Base-by-base conservation (phyloP, 1,139 yeast genomes). In the Hyphopichia pseudoburtonii region DNA sequence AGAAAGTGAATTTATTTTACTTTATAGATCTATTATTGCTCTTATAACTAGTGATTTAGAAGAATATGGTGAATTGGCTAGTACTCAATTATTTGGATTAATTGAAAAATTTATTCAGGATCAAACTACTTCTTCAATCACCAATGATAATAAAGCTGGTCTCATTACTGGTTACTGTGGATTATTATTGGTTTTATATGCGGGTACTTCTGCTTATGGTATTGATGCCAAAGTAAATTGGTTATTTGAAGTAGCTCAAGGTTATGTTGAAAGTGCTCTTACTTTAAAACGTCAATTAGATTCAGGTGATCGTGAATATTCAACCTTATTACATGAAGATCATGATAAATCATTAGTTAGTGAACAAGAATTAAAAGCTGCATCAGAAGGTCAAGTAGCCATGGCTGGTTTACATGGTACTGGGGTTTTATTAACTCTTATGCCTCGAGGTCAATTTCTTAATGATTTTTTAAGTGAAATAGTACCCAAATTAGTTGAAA, bases 171-270 rank as follows among this genome's bases (percentile, higher is more conserved):
- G 81, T 2, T 73, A 63, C 45, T 64, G 71, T 15, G 62, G 68
- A 3, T 52, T 74, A 30, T 50, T 72, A n/a, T 52, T 76, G 37
- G 64, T 75, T 2, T 56, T 76, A 19, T 69, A 73, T 46, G 68
- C 69, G 44, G 80, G 73, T 4, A 64, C 78, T 2, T 73, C 78
- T 9, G 69, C 73, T 34, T 73, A 67, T 49, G 79, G 80, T 1
- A 48, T 77, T 17, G 79, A 75, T 42, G 76, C 73, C 3, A 64
- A 60, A 36, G 54, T 71, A 17, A 58, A 55, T 31, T 64, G 73
- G 64, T 59, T 73, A 36, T 48, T 73, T 45, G 80, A 74, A 34
- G 42, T 71, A 9, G 68, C 73, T 3, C 78, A 74, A 43, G 78
- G 78, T 0, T 70, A 56, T 42, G 56, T 62, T 36, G 46, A 55